Evolutionary conservation across 495 filamentous ascomycete genomes (phyloP).

Genomic region (Stereocaulon alpinum): DNA sequence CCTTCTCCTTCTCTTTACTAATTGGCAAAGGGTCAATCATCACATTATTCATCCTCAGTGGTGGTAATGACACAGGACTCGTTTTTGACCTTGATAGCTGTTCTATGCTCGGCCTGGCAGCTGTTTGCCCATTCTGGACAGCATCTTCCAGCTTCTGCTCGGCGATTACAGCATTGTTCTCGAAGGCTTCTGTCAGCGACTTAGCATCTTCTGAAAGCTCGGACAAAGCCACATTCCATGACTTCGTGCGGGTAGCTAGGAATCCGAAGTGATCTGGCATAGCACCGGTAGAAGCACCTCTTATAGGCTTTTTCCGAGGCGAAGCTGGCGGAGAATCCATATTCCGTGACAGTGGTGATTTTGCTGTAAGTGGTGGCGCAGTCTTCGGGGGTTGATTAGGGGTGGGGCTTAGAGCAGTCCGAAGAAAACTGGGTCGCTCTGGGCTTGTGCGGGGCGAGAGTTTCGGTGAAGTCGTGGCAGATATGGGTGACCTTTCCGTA

Average conservation of each 20-base stretch:
- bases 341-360: slow-evolving; percentile 21
- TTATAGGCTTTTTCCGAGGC: slow-evolving; percentile 21
- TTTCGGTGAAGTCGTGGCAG: slow-evolving; percentile 39
- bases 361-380: slow-evolving; percentile 24
- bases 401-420: slow-evolving; percentile 14
- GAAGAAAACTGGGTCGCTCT: slow-evolving; percentile 35
- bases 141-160: slow-evolving; percentile 41
- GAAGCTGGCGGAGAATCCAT: slow-evolving; percentile 12
- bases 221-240: slow-evolving; percentile 70
- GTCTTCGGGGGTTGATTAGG: slow-evolving; percentile 14
- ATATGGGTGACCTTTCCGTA: slow-evolving; percentile 45
- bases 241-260: slow-evolving; percentile 57
- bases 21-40: slow-evolving; percentile 95
- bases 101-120: slow-evolving; percentile 37
- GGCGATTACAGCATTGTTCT: slow-evolving; percentile 66
- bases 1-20: slow-evolving; percentile 92
- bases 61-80: slow-evolving; percentile 55
- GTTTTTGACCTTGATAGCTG: slow-evolving; percentile 36
- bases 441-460: slow-evolving; percentile 45
- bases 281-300: slow-evolving; percentile 36
- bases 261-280: slow-evolving; percentile 23
- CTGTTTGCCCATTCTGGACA: slow-evolving; percentile 38
- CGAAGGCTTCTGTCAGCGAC: slow-evolving; percentile 77
- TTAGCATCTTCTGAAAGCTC: slow-evolving; percentile 81
- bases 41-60: slow-evolving; percentile 72